These are phyloP conservation scores for Persicaria maculosa DNA, from an alignment of 148 eudicot species.

Conservation along the genomic window DNA sequence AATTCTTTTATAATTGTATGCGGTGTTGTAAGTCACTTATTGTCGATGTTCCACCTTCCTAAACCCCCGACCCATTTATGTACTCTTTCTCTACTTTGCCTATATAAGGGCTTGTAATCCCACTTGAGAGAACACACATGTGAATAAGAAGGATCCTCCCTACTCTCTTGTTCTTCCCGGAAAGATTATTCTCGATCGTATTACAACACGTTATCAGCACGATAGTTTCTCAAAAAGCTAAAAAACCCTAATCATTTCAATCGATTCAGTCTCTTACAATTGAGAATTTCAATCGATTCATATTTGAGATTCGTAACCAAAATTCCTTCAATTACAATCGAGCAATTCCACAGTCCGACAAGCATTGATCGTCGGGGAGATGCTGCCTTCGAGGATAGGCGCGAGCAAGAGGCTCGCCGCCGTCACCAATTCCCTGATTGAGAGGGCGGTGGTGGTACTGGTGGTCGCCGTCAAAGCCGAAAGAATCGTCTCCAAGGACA, in stretches of 20 bases:
- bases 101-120: too few relatives aligned
- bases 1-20: too few relatives aligned
- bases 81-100: too few relatives aligned
- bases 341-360: neutral
- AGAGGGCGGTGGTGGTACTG: conserved; percentile 29
- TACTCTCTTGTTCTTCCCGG: too few relatives aligned
- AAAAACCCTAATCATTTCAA: too few relatives aligned
- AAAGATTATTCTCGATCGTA: too few relatives aligned
- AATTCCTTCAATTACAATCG: neutral
- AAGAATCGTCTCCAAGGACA: conserved; percentile 47
- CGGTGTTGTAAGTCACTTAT: too few relatives aligned
- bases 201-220: too few relatives aligned
- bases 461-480: conserved; percentile 83
- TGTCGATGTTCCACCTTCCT: too few relatives aligned
- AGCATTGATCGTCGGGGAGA: neutral
- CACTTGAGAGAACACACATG: too few relatives aligned
- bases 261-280: conserved; percentile 3
- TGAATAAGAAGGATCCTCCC: too few relatives aligned
- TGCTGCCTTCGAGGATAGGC: conserved; percentile 27
- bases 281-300: neutral
- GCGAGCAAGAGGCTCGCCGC: conserved; percentile 25
- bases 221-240: neutral
- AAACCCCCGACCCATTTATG: too few relatives aligned
- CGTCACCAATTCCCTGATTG: conserved; percentile 21
- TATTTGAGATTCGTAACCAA: neutral